Conservation (phyloP, 768 basidiomycete genomes). For the Strobilomyces confusus region DNA sequence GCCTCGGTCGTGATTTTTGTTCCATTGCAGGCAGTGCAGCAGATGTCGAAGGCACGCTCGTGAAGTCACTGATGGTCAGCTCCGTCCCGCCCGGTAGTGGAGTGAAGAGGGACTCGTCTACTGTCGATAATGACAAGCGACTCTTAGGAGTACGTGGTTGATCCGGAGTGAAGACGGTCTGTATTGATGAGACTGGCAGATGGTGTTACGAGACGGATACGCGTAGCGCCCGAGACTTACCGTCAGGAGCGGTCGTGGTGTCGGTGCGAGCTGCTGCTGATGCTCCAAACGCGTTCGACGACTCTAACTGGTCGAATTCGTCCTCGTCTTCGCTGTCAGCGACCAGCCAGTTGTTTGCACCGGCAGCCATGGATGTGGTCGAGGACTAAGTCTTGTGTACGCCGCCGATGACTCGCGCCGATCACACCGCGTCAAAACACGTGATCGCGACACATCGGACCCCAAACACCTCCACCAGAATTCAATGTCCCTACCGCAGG, state of each 20-base stretch:
- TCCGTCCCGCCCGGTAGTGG: conserved; percentile 9
- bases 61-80: conserved; percentile 14
- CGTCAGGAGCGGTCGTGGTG: not conserved
- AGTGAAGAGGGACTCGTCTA: conserved; percentile 27
- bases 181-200: conserved; percentile 17
- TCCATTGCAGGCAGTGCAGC: not conserved
- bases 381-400: not conserved
- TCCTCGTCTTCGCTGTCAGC: conserved; percentile 47
- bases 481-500: conserved; percentile 14
- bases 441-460: conserved; percentile 21
- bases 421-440: conserved; percentile 14
- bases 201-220: not conserved
- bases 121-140: conserved; percentile 2
- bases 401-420: not conserved
- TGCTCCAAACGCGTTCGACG: not conserved
- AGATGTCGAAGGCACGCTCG: conserved; percentile 10
- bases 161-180: conserved; percentile 13
- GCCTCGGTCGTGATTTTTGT: conserved; percentile 29
- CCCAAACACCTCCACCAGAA: not conserved
- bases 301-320: not conserved
- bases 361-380: conserved; percentile 10
- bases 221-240: conserved; percentile 6
- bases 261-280: not conserved
- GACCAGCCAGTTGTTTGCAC: conserved; percentile 40
- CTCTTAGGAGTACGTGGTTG: conserved; percentile 13